These are phyloP conservation scores for Hygrophorus pudorinus DNA, from an alignment of 768 basidiomycete species.

Conservation along the genomic window DNA sequence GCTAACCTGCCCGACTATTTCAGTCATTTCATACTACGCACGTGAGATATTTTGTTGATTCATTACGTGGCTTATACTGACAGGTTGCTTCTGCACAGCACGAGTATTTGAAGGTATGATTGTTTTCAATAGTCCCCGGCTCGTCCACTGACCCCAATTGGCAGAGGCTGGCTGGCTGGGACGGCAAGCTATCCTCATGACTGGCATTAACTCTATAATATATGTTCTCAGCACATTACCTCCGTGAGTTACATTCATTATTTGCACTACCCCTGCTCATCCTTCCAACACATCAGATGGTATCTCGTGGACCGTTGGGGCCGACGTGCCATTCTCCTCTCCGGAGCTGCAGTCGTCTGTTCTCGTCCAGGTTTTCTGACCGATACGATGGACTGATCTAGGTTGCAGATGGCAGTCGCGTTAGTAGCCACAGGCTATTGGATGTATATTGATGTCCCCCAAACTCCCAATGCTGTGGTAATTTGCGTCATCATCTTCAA, in stretches of 20 bases:
- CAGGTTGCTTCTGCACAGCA: conserved; percentile 31
- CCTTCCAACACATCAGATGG: conserved; percentile 47
- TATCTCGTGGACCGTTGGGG: conserved; percentile 91
- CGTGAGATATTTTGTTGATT: conserved; percentile 42
- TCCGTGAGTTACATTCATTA: conserved; percentile 43
- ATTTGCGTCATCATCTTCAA: conserved; percentile 87
- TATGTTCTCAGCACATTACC: conserved; percentile 75
- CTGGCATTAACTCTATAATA: conserved; percentile 83
- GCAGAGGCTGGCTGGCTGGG: conserved; percentile 94
- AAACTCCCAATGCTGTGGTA: conserved; percentile 83
- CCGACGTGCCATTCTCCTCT: conserved; percentile 75
- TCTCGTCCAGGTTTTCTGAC: conserved; percentile 4
- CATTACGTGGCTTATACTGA: background rate
- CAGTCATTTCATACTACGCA: conserved; percentile 91
- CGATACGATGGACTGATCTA: background rate
- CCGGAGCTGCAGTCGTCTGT: conserved; percentile 71
- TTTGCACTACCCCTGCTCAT: conserved; percentile 7
- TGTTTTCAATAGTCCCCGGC: background rate
- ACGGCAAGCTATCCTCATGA: conserved; percentile 89
- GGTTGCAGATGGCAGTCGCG: conserved; percentile 65
- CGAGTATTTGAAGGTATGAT: conserved; percentile 79
- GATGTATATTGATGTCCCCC: conserved; percentile 83
- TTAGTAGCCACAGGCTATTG: conserved; percentile 82
- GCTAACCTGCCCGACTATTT: background rate
- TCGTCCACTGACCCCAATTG: conserved; percentile 7